Conservation (phyloP, 2,329 filamentous ascomycete genomes). For the Alternaria atra region DNA sequence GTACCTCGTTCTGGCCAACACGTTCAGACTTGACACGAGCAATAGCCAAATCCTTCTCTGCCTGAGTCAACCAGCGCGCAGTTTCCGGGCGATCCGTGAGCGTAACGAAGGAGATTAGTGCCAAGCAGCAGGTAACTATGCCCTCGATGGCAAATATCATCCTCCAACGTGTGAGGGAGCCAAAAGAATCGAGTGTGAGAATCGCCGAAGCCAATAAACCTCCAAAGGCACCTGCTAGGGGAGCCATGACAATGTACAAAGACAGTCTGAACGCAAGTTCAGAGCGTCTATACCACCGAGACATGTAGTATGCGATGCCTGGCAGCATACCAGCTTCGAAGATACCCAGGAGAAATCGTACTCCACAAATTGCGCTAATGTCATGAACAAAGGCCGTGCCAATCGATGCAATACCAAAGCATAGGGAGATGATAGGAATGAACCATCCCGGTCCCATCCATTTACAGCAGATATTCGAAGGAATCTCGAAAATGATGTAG, state of each 20-base stretch:
- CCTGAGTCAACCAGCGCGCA: conserved; percentile 70
- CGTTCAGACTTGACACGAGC: conserved; percentile 75
- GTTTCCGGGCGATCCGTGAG: conserved; percentile 75
- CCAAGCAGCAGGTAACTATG: conserved; percentile 67
- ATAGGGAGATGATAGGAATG: conserved; percentile 68
- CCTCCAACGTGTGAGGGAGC: conserved; percentile 66
- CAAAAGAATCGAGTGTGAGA: conserved; percentile 67
- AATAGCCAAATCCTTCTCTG: conserved; percentile 72
- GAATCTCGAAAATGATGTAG: conserved; percentile 70
- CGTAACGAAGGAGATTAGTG: conserved; percentile 69
- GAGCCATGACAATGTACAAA: conserved; percentile 75
- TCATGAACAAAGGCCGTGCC: conserved; percentile 71
- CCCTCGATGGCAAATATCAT: conserved; percentile 80
- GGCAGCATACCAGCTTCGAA: conserved; percentile 80
- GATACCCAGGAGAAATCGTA: conserved; percentile 71
- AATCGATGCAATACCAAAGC: conserved; percentile 71
- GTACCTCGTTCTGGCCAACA: conserved; percentile 67
- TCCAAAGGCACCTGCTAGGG: conserved; percentile 75
- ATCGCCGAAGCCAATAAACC: conserved; percentile 71
- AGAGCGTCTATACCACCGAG: conserved; percentile 74
- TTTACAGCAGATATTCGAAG: conserved; percentile 74
- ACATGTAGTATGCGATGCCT: conserved; percentile 77
- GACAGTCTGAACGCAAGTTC: conserved; percentile 74
- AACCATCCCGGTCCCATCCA: conserved; percentile 77
- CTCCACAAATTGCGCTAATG: conserved; percentile 62